Base-by-base conservation (phyloP, 495 filamentous ascomycete genomes). In the Lophium mytilinum region DNA sequence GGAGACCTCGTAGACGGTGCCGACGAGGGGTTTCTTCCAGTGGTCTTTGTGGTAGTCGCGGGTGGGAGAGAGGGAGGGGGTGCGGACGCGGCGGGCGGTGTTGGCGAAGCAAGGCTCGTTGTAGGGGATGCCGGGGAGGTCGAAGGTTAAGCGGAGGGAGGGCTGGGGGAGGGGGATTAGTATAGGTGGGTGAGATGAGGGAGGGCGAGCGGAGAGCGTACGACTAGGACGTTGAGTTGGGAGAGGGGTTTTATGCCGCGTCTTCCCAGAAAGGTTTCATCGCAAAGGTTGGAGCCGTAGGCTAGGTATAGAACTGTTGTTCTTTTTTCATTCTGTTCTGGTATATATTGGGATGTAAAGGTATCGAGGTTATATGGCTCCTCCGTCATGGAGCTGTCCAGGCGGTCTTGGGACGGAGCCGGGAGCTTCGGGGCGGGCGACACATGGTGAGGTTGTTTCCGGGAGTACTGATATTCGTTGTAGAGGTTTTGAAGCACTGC, bases 1-100 rank as follows among this genome's bases (percentile, higher is more conserved):
- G 1, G 89, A 93, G 24, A 97, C 85, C 72, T 96, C 90, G 76
- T 98, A 98, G 36, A 96, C 93, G 18, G 95, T 87, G 42, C 93
- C 93, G 43, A 96, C 78, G 10, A 98, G 78, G 15, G 89, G 88
- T 59, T 87, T 88, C 57, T 80, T 71, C 88, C 89, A 91, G 30
- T 65, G 74, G 45, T 73, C 71, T 64, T 78, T 77, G 56, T 75
- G 67, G 63, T 77, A 74, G 52, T 72, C 52, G 1, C 50, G 58
- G 2, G 49, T 24, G 45, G 45, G 2, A 6, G 45, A 3, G 19
- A 11, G 1, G 19, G 18, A 1, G 17, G 39, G 2, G 19, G 41
- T 41, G 9, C 69, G 46, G 63, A 83, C 75, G 43, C 83, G 79
- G 36, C 77, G 75, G 36, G 75, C 75, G 1, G 86, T 86, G 62